Base-by-base conservation (phyloP, 2,329 filamentous ascomycete genomes). In the Pseudogymnoascus verrucosus region DNA sequence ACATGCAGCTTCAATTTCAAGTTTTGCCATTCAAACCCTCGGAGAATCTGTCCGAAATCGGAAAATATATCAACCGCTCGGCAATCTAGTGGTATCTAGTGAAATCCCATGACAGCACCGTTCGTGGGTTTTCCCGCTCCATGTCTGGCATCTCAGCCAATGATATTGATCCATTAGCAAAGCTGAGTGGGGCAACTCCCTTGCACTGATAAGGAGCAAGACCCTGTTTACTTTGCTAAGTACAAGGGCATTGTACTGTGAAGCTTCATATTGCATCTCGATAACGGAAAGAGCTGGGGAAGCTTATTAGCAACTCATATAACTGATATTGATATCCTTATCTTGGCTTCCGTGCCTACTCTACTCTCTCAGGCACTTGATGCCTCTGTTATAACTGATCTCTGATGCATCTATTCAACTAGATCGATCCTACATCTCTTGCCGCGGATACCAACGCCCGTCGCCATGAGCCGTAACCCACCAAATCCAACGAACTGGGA, bases 401-500 rank as follows among this genome's bases (percentile, higher is more conserved):
- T 57, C 28, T 57, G 51, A 57, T 57, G 51, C 51, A 57, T 57
- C 51, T 57, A 57, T n/a, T 57, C 51, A 57, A 57, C 51, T 57
- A 57, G 51, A 57, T 57, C 16, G 10, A 57, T 21, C n/a, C 10
- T 34, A 19, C 28, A 14, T 57, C 16, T 57, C 28, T 21, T 57
- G 10, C 11, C 16, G 10, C 51, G 51, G 28, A 34, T 19, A 28
- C 6, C 51, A 57, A 57, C 51, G 51, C 28, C 28, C 51, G 51
- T 4, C n/a, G 16, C 51, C 36, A 61, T 61, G 59, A 61, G 59
- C 59, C 19, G 59, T 40, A 61, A 61, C 16, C 59, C 59, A 40
- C 34, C 36, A 23, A 73, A 71, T 60, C 72, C 72, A 14, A 68
- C 64, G 6, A 72, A 66, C 40, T 74, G 69, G 65, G 69, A 73